These are phyloP conservation scores for Carex sylvatica DNA, from an alignment of 202 grass and related monocot genomes.

Conservation along the genomic window DNA sequence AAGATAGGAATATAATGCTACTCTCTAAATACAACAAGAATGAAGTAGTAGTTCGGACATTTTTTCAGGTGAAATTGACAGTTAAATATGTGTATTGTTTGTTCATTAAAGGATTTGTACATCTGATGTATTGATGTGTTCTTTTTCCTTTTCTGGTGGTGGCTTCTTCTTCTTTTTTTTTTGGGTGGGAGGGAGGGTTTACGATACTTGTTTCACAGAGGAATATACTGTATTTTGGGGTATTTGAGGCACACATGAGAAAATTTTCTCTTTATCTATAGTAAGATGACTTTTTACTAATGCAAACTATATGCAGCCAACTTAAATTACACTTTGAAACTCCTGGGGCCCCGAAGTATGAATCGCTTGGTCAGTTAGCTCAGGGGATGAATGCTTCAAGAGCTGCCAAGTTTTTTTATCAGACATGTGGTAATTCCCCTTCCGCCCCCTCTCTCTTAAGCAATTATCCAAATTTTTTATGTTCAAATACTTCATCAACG, in stretches of 20 bases:
- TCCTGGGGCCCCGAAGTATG: constrained; percentile 47
- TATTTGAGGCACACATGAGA: not conserved
- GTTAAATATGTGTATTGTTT: not conserved
- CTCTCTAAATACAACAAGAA: not conserved
- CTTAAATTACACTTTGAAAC: constrained; percentile 79
- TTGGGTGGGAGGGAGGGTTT: not conserved
- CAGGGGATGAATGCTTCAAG: constrained; percentile 50
- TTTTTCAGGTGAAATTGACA: not conserved
- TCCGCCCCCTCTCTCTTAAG: not conserved
- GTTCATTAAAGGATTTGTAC: not conserved
- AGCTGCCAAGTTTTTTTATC: constrained; percentile 83
- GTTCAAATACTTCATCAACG: not conserved
- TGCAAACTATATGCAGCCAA: constrained; percentile 37
- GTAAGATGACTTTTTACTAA: not conserved
- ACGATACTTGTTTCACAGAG: constrained; percentile 18
- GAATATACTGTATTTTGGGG: constrained; percentile 9
- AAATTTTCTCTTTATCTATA: not conserved
- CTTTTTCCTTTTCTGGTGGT: too few relatives aligned
- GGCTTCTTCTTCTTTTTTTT: too few relatives aligned
- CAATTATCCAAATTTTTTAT: not conserved
- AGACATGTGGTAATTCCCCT: constrained; percentile 55
- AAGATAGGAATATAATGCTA: not conserved
- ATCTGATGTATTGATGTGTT: not conserved
- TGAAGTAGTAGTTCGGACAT: not conserved
- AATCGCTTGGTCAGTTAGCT: constrained; percentile 62